Evolutionary conservation across 106 monocot genomes (phyloP), one percentile per base, ranked within the genome.

Genomic region (Dendrobium huoshanense): DNA sequence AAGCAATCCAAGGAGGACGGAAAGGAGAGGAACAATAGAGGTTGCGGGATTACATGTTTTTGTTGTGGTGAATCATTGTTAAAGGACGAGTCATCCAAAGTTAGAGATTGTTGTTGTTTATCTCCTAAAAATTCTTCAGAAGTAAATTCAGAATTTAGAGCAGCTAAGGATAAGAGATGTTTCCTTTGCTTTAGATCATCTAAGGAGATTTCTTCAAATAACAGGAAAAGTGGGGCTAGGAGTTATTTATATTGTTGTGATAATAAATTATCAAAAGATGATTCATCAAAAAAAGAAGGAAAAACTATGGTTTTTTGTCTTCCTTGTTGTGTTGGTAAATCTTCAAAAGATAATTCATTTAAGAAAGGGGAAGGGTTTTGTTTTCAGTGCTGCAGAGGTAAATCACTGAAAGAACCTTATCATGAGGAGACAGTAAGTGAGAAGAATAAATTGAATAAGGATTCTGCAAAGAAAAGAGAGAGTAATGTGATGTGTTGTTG

Each of bases 321-420:
- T 20, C n/a, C 5, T 72, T 72, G 72, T 72, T 29, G 72, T 29
- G 37, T 25, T 72, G n/a, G 43, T 74, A 74, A 33, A 81, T 41
- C 29, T 24, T 33, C 44, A 41, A 77, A 59, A 47, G 49, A 75
- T 65, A 40, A 54, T 73, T 73, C 41, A 18, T 73, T 42, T 4
- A 43, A 43, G 42, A 73, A 73, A 73, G 22, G 4, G 5, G 48
- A 27, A 48, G 27, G 5, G 8, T 7, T 49, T 76, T 24, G 2
- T 27, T 76, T 49, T 20, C 22, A 19, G 5, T 20, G n/a, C 4
- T 43, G 41, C 43, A 80, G 4, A n/a, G 29, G 1, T 49, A 56
- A 73, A 17, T 33, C 51, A 10, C 16, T 13, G 2, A 58, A 80
- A 18, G 7, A 72, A 2, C 40, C 2, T 40, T 2, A 16, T 72